Evolutionary conservation across 371 early-diverging fungal species (phyloP).

Genomic region (Basidiobolus meristosporus): DNA sequence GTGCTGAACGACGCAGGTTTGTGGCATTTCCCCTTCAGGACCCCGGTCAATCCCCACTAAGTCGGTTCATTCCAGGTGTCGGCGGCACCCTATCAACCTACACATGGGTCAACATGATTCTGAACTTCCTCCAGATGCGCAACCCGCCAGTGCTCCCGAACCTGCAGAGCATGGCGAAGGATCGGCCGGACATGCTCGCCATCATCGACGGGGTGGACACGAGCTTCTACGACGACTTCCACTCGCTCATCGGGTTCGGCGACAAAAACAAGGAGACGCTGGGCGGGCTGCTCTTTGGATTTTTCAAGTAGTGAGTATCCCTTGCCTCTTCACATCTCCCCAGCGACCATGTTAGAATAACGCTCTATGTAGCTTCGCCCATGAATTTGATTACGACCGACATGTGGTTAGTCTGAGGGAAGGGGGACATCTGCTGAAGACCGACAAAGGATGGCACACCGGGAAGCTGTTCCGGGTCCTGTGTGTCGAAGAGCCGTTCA

Average conservation of each 20-base stretch:
- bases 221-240: conserved; percentile 49
- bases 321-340: conserved; percentile 3
- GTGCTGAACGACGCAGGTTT: conserved; percentile 29
- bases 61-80: conserved; percentile 1
- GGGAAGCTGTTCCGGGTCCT: conserved; percentile 35
- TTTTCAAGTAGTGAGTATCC: conserved; percentile 38
- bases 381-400: conserved; percentile 61
- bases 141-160: conserved; percentile 72
- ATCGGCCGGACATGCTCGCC: conserved; percentile 2
- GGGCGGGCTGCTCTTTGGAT: conserved; percentile 60
- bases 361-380: conserved; percentile 17
- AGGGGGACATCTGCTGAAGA: conserved; percentile 49
- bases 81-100: conserved; percentile 88
- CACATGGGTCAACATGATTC: conserved; percentile 78
- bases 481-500: conserved; percentile 85
- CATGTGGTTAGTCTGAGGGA: conserved; percentile 61
- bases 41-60: not conserved
- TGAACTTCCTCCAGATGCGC: conserved; percentile 77
- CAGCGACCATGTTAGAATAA: not conserved
- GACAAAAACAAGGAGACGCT: conserved; percentile 32
- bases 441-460: conserved; percentile 61
- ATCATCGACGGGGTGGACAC: conserved; percentile 25
- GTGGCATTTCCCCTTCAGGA: not conserved
- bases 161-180: conserved; percentile 33
- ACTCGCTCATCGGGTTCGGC: conserved; percentile 38